Evolutionary conservation across 1,284 basidiomycete genomes (phyloP), one percentile per base, ranked within the genome.

Genomic region (Rhodotorula sp.): DNA sequence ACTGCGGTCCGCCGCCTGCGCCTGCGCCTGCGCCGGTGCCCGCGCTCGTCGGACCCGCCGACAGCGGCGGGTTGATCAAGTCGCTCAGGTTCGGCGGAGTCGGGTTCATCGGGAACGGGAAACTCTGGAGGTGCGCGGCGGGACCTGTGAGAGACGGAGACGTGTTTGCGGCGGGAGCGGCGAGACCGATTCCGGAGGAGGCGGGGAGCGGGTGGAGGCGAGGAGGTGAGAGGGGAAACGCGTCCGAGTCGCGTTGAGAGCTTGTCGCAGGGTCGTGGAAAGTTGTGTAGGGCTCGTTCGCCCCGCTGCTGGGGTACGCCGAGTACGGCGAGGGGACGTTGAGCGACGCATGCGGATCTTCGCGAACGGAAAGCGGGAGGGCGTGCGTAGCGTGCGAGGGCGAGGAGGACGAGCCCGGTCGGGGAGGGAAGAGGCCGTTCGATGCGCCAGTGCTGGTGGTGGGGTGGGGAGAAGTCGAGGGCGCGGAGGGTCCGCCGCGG

Each of bases 21-120:
- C 50, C 54, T 3, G 16, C 31, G 9, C 31, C 15, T 4, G 15
- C 8, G 2, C 20, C 59, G 24, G 18, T 18, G 24, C 30, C 31
- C n/a, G 34, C 30, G 6, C 51, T 64, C 34, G 55, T 11, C 31
- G 26, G 46, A 40, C 24, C 16, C 15, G 15, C 34, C 48, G 50
- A 7, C 61, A 52, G 5, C 40, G 60, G 58, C 53, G 63, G 67
- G 52, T 70, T 70, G 51, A 68, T 66, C n/a, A 70, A 54, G 22
- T 70, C 66, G 8, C 48, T 26, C 5, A 68, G 54, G 24, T 62
- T 44, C 30, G 59, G 64, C 26, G 62, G 62, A 20, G 56, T 62
- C 31, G 28, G 51, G 20, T 61, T 61, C 31, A 70, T 59, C 22
- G 67, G 31, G 59, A 60, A 69, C 13, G 69, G 69, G 62, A 71